A percentile compares a stretch with the other conserved stretches of the same genome.
Conservation (phyloP, 768 basidiomycete genomes). For the Leccinellum albellum region DNA sequence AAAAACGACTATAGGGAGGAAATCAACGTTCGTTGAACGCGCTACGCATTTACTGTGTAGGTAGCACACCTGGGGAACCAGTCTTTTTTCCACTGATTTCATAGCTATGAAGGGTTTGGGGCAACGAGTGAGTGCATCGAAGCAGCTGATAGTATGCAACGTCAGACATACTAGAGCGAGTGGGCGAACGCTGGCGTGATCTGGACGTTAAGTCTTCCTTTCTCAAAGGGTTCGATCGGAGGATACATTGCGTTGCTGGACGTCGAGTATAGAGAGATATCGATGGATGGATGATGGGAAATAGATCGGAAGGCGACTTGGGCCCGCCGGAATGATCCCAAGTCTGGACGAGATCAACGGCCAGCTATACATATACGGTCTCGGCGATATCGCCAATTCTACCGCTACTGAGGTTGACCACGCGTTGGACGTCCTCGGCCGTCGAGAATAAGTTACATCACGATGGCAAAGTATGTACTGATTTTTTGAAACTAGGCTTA, state of each 20-base stretch:
- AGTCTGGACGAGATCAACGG: conserved; percentile 8
- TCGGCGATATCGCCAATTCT: not conserved
- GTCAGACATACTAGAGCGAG: conserved; percentile 60
- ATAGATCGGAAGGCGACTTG: not conserved
- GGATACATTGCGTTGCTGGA: conserved; percentile 54
- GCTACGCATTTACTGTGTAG: not conserved
- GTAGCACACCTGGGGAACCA: conserved; percentile 61
- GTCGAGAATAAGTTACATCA: not conserved
- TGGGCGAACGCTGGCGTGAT: conserved; percentile 48
- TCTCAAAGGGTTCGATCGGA: conserved; percentile 59
- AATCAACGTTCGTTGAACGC: not conserved
- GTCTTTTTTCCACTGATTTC: conserved; percentile 76
- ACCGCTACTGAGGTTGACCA: not conserved
- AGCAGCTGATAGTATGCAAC: conserved; percentile 6
- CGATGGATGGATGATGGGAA: conserved; percentile 21
- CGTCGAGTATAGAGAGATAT: conserved; percentile 4
- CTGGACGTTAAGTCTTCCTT: conserved; percentile 65
- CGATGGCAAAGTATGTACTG: too few relatives aligned
- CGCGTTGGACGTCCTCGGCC: not conserved
- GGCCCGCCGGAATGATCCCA: conserved; percentile 1
- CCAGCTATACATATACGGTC: not conserved
- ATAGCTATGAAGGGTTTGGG: conserved; percentile 47
- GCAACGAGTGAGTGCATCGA: not conserved
- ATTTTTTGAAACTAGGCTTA: too few relatives aligned
- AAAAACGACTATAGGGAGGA: conserved; percentile 57